These are phyloP conservation scores for Bipolaris bicolor DNA, from an alignment of 2,329 filamentous ascomycete species.

Conservation along the genomic window DNA sequence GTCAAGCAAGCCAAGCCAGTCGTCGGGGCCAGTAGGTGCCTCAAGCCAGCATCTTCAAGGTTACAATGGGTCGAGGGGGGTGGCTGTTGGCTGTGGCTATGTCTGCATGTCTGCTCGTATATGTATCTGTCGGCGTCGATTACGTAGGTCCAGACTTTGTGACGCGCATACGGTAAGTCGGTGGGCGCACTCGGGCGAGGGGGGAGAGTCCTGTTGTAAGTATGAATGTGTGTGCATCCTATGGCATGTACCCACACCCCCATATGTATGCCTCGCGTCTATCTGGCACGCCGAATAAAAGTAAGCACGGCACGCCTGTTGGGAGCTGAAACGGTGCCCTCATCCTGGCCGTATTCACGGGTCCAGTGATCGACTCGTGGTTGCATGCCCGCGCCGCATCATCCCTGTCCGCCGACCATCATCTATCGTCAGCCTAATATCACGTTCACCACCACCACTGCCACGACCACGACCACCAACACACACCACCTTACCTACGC, in stretches of 20 bases:
- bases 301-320: slow-evolving; percentile 3
- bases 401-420: slow-evolving; percentile 8
- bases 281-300: background rate
- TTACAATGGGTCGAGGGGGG: background rate
- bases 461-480: background rate
- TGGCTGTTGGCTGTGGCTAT: background rate
- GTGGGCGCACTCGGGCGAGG: slow-evolving; percentile 1
- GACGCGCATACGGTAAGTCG: slow-evolving; percentile 3
- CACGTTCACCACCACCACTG: slow-evolving; percentile 7
- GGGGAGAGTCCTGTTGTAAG: background rate
- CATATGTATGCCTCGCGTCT: background rate
- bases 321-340: slow-evolving; percentile 13
- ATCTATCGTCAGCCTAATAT: slow-evolving; percentile 1
- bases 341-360: slow-evolving; percentile 2
- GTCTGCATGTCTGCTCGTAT: too few relatives aligned
- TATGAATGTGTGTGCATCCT: background rate
- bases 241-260: too few relatives aligned
- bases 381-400: slow-evolving; percentile 8
- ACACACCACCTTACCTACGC: background rate
- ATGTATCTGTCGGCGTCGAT: slow-evolving; percentile 7
- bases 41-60: slow-evolving; percentile 15
- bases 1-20: background rate
- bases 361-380: slow-evolving; percentile 11
- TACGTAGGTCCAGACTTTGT: slow-evolving; percentile 19
- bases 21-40: background rate